phyloP scores from a whole-genome alignment of 2,329 filamentous ascomycete genomes.

The Canariomyces notabilis region DNA sequence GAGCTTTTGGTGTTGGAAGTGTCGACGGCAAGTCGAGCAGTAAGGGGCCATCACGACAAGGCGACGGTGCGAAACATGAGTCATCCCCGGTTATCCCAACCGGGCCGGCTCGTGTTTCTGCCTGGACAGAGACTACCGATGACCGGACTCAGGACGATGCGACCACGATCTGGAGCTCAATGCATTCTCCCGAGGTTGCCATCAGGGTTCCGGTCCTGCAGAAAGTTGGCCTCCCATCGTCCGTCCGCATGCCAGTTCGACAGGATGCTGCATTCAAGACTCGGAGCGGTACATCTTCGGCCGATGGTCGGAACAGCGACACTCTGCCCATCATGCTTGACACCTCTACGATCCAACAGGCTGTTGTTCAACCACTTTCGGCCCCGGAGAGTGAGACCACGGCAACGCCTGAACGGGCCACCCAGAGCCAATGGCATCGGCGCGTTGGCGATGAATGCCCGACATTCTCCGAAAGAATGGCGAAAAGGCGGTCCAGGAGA shows the following conservation, averaged over 20 bases:
- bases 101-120: constrained; percentile 29
- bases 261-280: constrained; percentile 12
- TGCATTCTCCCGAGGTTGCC: constrained; percentile 44
- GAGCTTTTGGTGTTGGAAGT: constrained; percentile 28
- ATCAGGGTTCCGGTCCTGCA: constrained; percentile 40
- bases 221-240: constrained; percentile 38
- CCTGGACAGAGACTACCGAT: constrained; percentile 33
- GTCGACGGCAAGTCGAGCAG: constrained; percentile 6
- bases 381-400: constrained; percentile 26
- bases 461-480: constrained; percentile 52
- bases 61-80: constrained; percentile 35
- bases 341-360: constrained; percentile 7
- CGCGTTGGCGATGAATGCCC: constrained; percentile 55
- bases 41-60: constrained; percentile 16
- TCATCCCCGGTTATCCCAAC: constrained; percentile 48
- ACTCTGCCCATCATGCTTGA: constrained; percentile 45
- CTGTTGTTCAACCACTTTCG: constrained; percentile 26
- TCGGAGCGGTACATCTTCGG: constrained; percentile 3
- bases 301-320: constrained; percentile 31
- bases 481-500: constrained; percentile 42
- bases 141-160: constrained; percentile 35
- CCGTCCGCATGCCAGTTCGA: constrained; percentile 32
- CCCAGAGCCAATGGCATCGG: constrained; percentile 43
- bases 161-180: constrained; percentile 44
- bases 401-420: constrained; percentile 16